Evolutionary conservation across 768 basidiomycete species (phyloP).

Genomic region (Suillus lakei): DNA sequence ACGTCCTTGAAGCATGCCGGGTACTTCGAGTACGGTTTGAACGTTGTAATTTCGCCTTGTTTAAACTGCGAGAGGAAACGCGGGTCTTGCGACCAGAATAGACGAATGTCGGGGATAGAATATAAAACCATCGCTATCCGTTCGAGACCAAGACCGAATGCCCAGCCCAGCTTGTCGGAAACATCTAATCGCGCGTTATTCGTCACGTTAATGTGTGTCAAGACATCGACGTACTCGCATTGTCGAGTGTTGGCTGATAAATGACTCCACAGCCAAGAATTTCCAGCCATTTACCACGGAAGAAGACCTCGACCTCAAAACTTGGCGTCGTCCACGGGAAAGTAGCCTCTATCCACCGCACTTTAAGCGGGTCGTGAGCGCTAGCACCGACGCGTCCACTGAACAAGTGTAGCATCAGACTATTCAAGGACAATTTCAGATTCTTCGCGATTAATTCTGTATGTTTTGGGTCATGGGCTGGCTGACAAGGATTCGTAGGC

Average conservation of each 20-base stretch:
- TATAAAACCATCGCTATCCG: slow-evolving; percentile 98
- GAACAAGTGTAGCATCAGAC: slow-evolving; percentile 82
- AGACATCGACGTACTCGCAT: slow-evolving; percentile 66
- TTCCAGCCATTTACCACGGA: slow-evolving; percentile 95
- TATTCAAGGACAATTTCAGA: slow-evolving; percentile 88
- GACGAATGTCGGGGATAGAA: slow-evolving; percentile 94
- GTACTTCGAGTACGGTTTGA: slow-evolving; percentile 92
- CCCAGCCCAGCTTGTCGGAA: slow-evolving; percentile 90
- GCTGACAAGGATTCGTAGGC: slow-evolving; percentile 80
- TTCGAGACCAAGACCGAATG: slow-evolving; percentile 96
- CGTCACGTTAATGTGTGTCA: slow-evolving; percentile 15
- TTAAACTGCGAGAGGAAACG: slow-evolving; percentile 90
- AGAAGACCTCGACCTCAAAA: slow-evolving; percentile 98
- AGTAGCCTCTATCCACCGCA: slow-evolving; percentile 97
- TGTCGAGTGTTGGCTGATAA: slow-evolving; percentile 84
- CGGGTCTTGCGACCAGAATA: slow-evolving; percentile 93
- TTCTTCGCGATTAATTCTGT: slow-evolving; percentile 81
- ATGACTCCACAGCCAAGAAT: slow-evolving; percentile 95
- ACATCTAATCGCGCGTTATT: slow-evolving; percentile 53
- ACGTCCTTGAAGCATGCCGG: slow-evolving; percentile 94
- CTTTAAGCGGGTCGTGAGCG: slow-evolving; percentile 73
- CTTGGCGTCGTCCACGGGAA: slow-evolving; percentile 99
- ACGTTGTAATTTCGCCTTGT: slow-evolving; percentile 74
- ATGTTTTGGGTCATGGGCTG: slow-evolving; percentile 72
- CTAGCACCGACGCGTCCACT: slow-evolving; percentile 57